Evolutionary conservation across 495 filamentous ascomycete species (phyloP).

Genomic region (Zalerion maritima): DNA sequence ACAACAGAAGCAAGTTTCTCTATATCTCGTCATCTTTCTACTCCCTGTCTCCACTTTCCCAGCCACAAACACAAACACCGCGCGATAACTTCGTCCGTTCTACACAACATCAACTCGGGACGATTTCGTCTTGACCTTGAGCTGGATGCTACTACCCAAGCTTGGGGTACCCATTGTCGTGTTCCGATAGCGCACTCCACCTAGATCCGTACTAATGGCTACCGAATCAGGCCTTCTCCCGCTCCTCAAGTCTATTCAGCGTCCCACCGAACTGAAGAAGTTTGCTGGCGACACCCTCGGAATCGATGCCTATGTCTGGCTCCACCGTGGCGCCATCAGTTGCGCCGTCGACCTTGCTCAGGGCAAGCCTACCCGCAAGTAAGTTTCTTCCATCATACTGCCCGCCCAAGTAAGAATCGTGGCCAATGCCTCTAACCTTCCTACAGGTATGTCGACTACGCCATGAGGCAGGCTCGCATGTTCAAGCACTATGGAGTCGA

Average conservation of each 20-base stretch:
- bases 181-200: not conserved
- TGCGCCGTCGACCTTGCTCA: constrained; percentile 86
- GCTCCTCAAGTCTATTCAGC: constrained; percentile 90
- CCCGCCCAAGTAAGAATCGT: too few species aligned
- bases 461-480: constrained; percentile 84
- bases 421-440: constrained; percentile 8
- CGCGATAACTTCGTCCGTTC: too few species aligned
- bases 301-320: constrained; percentile 95
- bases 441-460: constrained; percentile 75
- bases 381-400: too few species aligned
- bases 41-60: constrained; percentile 2
- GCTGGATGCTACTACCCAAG: not conserved
- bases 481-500: constrained; percentile 80
- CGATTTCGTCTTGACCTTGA: not conserved
- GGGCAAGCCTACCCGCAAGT: constrained; percentile 79
- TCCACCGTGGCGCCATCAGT: constrained; percentile 82
- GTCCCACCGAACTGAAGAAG: constrained; percentile 70
- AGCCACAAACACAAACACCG: too few species aligned
- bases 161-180: not conserved
- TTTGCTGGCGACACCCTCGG: constrained; percentile 80
- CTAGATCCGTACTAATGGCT: constrained; percentile 6
- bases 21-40: too few species aligned
- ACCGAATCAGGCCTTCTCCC: constrained; percentile 64
- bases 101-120: too few species aligned
- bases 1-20: too few species aligned